phyloP scores from a whole-genome alignment of 495 filamentous ascomycete species.

The Diplogelasinospora grovesii region DNA sequence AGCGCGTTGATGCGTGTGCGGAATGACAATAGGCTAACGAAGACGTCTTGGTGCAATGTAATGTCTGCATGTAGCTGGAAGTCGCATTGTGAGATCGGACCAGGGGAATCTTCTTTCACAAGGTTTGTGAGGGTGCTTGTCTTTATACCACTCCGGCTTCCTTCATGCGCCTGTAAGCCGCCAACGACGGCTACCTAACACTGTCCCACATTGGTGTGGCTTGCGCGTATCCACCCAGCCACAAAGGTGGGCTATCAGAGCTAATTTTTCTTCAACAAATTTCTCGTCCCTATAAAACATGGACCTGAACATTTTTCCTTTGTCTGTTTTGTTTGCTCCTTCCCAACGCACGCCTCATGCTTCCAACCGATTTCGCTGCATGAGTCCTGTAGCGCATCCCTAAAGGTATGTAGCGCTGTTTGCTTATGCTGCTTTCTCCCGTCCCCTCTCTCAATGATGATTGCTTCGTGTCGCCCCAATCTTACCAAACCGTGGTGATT shows the following conservation, averaged over 20 bases:
- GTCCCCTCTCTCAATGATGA: conserved; percentile 59
- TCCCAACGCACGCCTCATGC: background rate
- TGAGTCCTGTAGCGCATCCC: background rate
- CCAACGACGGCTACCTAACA: background rate
- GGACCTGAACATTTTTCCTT: background rate
- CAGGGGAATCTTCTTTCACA: conserved; percentile 6
- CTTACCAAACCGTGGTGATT: conserved; percentile 76
- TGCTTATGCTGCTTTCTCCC: background rate
- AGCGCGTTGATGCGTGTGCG: too few species aligned
- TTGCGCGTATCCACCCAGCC: background rate
- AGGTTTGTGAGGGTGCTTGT: conserved; percentile 8
- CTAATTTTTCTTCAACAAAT: background rate
- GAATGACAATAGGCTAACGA: too few species aligned
- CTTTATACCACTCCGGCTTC: conserved; percentile 4
- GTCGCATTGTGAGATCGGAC: conserved; percentile 11
- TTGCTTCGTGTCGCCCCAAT: conserved; percentile 84
- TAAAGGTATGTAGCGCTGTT: conserved; percentile 24
- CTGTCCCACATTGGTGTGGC: conserved; percentile 2
- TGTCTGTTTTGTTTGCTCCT: background rate
- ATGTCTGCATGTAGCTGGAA: conserved; percentile 3
- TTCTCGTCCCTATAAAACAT: background rate
- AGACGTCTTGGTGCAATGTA: background rate
- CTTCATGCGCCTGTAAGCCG: background rate
- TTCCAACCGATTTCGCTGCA: background rate
- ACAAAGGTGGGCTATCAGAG: background rate